Conservation (phyloP, 768 basidiomycete genomes). For the Coprinellus micaceus region DNA sequence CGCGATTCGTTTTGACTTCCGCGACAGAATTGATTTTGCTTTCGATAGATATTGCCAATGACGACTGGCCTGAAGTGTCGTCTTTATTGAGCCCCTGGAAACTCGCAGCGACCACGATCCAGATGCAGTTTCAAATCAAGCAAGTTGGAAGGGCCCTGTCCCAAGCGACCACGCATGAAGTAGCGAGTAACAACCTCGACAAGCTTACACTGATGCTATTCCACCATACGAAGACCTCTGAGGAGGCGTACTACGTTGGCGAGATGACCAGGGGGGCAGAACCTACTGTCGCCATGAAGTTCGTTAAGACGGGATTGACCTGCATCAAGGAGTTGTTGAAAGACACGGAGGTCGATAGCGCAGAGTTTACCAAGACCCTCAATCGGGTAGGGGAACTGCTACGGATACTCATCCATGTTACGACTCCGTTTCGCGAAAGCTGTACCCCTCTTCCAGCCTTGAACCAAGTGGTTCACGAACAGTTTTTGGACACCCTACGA, state of each 20-base stretch:
- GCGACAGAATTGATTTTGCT: neutral
- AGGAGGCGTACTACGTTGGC: constrained; percentile 82
- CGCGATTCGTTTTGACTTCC: constrained; percentile 9
- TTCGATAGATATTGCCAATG: constrained; percentile 43
- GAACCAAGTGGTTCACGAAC: constrained; percentile 53
- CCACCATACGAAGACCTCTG: constrained; percentile 67
- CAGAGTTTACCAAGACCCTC: constrained; percentile 38
- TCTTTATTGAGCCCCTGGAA: constrained; percentile 80
- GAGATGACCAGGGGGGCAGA: constrained; percentile 75
- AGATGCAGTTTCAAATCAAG: constrained; percentile 71
- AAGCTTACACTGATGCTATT: constrained; percentile 66
- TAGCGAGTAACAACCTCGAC: constrained; percentile 61
- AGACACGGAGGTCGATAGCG: constrained; percentile 23
- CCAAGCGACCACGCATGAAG: constrained; percentile 50
- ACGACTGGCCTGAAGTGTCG: constrained; percentile 58
- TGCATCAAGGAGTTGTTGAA: constrained; percentile 56
- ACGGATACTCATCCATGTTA: constrained; percentile 63
- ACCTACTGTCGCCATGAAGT: constrained; percentile 65
- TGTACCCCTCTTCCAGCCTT: constrained; percentile 42
- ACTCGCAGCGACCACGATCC: constrained; percentile 74
- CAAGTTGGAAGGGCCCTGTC: constrained; percentile 67
- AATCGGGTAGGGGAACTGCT: constrained; percentile 63
- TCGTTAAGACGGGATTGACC: constrained; percentile 70
- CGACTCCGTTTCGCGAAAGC: constrained; percentile 58
- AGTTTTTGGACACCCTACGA: constrained; percentile 48